Evolutionary conservation across 768 basidiomycete species (phyloP), one percentile per base, ranked within the genome.

Genomic region (Lactarius pseudohatsudake): DNA sequence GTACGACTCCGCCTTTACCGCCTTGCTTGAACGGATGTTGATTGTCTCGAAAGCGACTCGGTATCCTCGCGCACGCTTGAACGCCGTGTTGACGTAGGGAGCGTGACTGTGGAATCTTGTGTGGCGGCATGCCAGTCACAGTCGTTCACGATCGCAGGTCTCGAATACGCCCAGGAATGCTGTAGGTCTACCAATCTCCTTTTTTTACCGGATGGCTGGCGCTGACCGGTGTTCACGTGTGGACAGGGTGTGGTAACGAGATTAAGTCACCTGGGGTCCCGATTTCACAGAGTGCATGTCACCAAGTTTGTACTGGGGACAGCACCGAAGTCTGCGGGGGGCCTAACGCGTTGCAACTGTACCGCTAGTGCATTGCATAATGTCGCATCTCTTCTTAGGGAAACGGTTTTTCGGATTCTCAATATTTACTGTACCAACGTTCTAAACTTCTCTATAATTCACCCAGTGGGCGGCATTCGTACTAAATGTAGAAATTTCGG

Each of bases 61-160:
- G 38, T 38, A 18, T 28, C 34, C 30, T 28, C 50, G 32, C 64
- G 32, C 63, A 65, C 58, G 40, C 53, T 57, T 22, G 53, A 47
- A n/a, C 63, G 41, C 26, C 54, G 36, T 59, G 58, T 67, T 15
- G 32, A 65, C 10, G 34, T 15, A 20, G 34, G 58, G 15, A 65
- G 41, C 9, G 57, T 64, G 43, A 65, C 63, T 9, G 58, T 67
- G 28, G 62, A 61, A 54, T 45, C 41, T n/a, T 55, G 62, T 30
- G 53, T 55, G n/a, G 5, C 15, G 4, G 50, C 45, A 38, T 64
- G 57, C 16, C 58, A 30, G 34, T 36, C 18, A 20, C 28, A 32
- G 11, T 22, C 41, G 22, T 59, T 64, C 54, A 60, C 58, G 7
- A 47, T 65, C 6, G 50, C 63, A 4, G 60, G 60, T 4, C 56